Conservation (phyloP, 2,329 filamentous ascomycete species). For the Cercospora zeina region DNA sequence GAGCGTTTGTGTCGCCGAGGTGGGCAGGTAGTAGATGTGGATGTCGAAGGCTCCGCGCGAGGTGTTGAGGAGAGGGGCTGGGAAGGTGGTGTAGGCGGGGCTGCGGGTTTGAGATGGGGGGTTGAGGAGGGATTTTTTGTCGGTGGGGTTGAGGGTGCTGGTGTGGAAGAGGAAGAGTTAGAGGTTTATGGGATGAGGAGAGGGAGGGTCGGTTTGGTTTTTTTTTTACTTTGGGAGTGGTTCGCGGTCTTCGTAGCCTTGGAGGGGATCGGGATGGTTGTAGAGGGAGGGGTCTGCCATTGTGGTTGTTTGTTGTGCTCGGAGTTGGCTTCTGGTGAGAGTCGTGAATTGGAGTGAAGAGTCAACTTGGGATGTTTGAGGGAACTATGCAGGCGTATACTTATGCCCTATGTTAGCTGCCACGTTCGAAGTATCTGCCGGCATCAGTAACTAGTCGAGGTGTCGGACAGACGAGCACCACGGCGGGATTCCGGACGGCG, state of each 20-base stretch:
- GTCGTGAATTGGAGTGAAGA: background rate
- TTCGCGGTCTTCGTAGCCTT: conserved; percentile 52
- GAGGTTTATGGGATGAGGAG: background rate
- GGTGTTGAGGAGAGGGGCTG: conserved; percentile 66
- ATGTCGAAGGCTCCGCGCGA: conserved; percentile 75
- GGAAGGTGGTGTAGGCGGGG: conserved; percentile 69
- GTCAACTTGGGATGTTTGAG: background rate
- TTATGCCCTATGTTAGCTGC: background rate
- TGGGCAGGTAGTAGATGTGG: conserved; percentile 77
- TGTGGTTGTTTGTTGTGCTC: background rate
- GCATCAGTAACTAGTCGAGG: background rate
- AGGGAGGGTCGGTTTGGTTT: too few species aligned
- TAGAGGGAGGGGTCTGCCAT: conserved; percentile 56
- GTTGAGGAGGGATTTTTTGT: conserved; percentile 78
- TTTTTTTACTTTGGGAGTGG: conserved; percentile 48
- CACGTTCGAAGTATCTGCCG: background rate
- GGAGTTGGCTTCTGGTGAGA: background rate
- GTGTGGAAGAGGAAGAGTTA: background rate
- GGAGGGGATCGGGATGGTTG: conserved; percentile 57
- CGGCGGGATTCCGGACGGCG: conserved; percentile 9
- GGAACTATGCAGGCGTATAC: background rate
- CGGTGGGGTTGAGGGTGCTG: conserved; percentile 43
- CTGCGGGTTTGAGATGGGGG: conserved; percentile 58
- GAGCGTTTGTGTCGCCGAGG: conserved; percentile 60
- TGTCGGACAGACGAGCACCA: background rate